phyloP scores from a whole-genome alignment of 345 rosid genomes.

The Lumnitzera littorea region DNA sequence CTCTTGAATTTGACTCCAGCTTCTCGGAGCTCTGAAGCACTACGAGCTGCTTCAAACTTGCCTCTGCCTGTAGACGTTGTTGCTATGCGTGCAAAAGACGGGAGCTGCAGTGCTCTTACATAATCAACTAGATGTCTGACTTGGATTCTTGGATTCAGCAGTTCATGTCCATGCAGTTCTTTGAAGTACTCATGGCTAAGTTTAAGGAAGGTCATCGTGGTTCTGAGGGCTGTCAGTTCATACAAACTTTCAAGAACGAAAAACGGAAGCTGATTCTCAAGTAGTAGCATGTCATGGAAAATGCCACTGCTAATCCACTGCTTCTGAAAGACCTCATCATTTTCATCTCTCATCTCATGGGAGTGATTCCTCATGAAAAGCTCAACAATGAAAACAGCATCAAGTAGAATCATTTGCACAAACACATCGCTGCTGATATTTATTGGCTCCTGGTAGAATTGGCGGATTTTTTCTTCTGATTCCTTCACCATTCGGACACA shows the following conservation, averaged over 20 bases:
- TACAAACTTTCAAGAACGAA: conserved; percentile 14
- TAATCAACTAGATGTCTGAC: conserved; percentile 16
- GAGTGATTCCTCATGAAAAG: conserved; percentile 18
- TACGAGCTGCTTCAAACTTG: conserved; percentile 14
- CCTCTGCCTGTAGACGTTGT: neutral
- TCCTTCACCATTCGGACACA: conserved; percentile 10
- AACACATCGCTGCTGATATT: conserved; percentile 11
- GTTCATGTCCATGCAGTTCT: conserved; percentile 16
- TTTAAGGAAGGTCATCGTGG: neutral
- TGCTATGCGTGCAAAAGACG: conserved; percentile 2
- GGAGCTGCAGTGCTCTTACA: conserved; percentile 12
- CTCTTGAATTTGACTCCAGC: conserved; percentile 30
- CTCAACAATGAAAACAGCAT: conserved; percentile 24
- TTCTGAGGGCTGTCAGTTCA: conserved; percentile 7
- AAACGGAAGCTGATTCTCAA: conserved; percentile 19
- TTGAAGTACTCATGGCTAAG: conserved; percentile 20
- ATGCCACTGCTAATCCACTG: conserved; percentile 20
- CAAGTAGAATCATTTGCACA: conserved; percentile 26
- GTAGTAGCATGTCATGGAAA: conserved; percentile 14
- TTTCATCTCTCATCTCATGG: conserved; percentile 1
- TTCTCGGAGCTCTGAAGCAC: conserved; percentile 21
- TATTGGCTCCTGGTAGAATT: conserved; percentile 23
- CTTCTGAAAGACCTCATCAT: conserved; percentile 23
- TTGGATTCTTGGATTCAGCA: conserved; percentile 4
- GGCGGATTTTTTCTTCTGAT: conserved; percentile 19